These are phyloP conservation scores for Amaranthus cruentus DNA, from an alignment of 148 eudicot genomes.

Conservation along the genomic window DNA sequence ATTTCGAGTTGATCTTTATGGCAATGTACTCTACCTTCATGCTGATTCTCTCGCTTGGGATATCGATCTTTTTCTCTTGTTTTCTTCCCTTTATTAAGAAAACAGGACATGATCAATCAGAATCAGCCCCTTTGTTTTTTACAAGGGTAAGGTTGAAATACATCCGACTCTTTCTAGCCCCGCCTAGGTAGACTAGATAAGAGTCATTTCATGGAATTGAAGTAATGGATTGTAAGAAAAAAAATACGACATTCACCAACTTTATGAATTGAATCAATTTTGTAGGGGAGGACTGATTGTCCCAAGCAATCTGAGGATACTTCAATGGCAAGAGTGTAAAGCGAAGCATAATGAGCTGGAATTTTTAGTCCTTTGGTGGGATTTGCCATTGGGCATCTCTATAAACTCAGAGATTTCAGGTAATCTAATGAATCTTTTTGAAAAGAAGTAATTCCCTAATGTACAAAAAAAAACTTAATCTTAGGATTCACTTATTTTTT, in stretches of 20 bases:
- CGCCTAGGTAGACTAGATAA: too few relatives aligned
- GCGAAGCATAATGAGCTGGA: slow-evolving; percentile 70
- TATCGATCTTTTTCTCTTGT: slow-evolving; percentile 16
- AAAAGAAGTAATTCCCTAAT: too few relatives aligned
- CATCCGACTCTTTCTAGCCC: too few relatives aligned
- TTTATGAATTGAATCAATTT: slow-evolving; percentile 2
- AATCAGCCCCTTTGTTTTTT: too few relatives aligned
- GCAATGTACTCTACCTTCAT: slow-evolving; percentile 79
- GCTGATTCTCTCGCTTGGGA: slow-evolving; percentile 98
- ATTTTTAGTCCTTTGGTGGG: slow-evolving; percentile 95
- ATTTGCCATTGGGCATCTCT: slow-evolving; percentile 80
- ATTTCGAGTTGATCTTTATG: slow-evolving; percentile 82
- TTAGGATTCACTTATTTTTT: too few relatives aligned
- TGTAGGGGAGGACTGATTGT: slow-evolving; percentile 94
- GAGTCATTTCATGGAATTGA: too few relatives aligned
- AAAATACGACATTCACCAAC: too few relatives aligned
- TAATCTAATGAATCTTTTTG: too few relatives aligned
- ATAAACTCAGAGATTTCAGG: slow-evolving; percentile 33
- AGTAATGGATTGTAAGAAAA: too few relatives aligned
- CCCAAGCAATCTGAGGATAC: slow-evolving; percentile 69
- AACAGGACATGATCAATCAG: too few relatives aligned
- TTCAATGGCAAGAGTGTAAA: slow-evolving; percentile 90
- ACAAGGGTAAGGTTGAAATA: too few relatives aligned
- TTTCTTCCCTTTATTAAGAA: background rate
- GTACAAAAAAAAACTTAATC: too few relatives aligned